These are phyloP conservation scores for Phlebiopsis gigantea DNA, from an alignment of 768 basidiomycete genomes.

Conservation along the genomic window DNA sequence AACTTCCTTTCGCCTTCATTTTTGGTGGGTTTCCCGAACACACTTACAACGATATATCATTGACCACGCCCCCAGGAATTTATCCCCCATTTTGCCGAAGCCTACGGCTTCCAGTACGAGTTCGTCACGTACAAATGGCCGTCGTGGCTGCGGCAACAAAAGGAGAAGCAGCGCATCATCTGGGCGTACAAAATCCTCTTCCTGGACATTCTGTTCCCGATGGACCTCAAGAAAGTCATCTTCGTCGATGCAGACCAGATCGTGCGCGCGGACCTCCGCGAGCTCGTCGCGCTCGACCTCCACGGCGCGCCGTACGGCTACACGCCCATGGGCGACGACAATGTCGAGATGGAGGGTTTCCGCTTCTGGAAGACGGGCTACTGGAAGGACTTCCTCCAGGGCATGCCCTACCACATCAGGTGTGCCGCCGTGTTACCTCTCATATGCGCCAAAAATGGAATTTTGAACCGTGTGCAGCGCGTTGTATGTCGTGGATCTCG, in stretches of 20 bases:
- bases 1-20: conserved; percentile 99
- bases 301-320: conserved; percentile 94
- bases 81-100: conserved; percentile 86
- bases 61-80: conserved; percentile 59
- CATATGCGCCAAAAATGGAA: not conserved
- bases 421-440: conserved; percentile 32
- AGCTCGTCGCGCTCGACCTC: conserved; percentile 89
- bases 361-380: conserved; percentile 98
- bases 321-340: conserved; percentile 96
- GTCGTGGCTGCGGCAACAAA: conserved; percentile 93
- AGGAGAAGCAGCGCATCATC: conserved; percentile 96
- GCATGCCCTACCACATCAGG: conserved; percentile 94
- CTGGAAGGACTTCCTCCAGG: conserved; percentile 84
- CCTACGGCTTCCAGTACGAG: conserved; percentile 94
- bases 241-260: conserved; percentile 99
- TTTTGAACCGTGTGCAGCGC: conserved; percentile 48
- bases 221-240: conserved; percentile 98
- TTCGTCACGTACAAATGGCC: conserved; percentile 99
- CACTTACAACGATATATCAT: not conserved
- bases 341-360: conserved; percentile 94
- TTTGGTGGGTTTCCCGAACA: conserved; percentile 55
- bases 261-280: conserved; percentile 91
- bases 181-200: conserved; percentile 99
- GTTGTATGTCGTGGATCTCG: conserved; percentile 92
- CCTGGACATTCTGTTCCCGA: conserved; percentile 97